Conservation (phyloP, 2,329 filamentous ascomycete genomes). For the Colletotrichum sp. region DNA sequence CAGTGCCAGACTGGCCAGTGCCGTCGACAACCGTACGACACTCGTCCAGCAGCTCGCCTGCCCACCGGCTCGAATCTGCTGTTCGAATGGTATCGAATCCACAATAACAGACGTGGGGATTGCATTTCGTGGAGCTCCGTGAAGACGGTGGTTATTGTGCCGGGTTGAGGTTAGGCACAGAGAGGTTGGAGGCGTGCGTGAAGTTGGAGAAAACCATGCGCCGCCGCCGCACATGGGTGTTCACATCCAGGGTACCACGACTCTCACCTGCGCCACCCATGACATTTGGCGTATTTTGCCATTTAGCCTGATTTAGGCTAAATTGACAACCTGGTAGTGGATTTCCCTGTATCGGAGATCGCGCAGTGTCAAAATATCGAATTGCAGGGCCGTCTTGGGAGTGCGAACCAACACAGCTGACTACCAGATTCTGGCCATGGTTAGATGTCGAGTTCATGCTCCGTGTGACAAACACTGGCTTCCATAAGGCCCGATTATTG, state of each 20-base stretch:
- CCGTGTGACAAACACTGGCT: background rate
- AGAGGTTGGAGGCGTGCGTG: background rate
- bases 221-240: background rate
- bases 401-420: background rate
- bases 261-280: background rate
- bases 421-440: background rate
- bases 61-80: background rate
- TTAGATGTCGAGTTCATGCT: background rate
- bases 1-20: background rate
- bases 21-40: background rate
- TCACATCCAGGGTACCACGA: background rate
- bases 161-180: background rate
- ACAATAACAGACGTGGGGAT: background rate
- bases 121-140: background rate
- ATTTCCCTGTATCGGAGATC: background rate
- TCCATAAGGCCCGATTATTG: background rate
- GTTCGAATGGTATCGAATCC: background rate
- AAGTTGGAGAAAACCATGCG: background rate
- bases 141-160: background rate
- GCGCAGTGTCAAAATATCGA: background rate
- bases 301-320: slow-evolving; percentile 18
- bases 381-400: background rate
- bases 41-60: background rate
- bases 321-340: background rate
- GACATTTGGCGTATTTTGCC: background rate